Percentiles rank a stretch among this genome's conserved stretches.
Conservation (phyloP, 495 filamentous ascomycete species). For the Penicillium maclennaniae region DNA sequence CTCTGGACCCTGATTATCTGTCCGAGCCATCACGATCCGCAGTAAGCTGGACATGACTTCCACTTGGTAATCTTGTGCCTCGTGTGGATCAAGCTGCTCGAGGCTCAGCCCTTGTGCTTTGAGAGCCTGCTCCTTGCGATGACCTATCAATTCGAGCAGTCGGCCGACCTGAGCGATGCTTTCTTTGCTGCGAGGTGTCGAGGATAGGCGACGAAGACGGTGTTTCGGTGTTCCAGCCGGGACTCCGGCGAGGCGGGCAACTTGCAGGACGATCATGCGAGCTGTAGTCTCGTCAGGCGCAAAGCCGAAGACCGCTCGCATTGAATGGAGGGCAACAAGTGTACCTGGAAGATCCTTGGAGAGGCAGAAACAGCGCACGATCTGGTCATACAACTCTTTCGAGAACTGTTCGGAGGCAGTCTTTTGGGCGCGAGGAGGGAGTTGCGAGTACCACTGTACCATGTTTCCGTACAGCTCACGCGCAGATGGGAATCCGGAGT, state of each 20-base stretch:
- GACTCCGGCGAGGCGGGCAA: conserved; percentile 45
- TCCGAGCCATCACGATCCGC: conserved; percentile 47
- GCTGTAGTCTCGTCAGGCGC: conserved; percentile 48
- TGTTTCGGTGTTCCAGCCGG: conserved; percentile 38
- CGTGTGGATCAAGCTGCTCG: conserved; percentile 36
- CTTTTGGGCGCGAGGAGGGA: conserved; percentile 26
- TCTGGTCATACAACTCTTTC: conserved; percentile 52
- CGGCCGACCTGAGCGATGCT: conserved; percentile 39
- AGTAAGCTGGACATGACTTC: conserved; percentile 50
- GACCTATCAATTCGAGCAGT: conserved; percentile 35
- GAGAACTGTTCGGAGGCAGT: conserved; percentile 37
- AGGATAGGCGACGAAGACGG: conserved; percentile 40
- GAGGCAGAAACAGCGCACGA: conserved; percentile 53
- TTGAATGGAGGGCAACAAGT: conserved; percentile 55
- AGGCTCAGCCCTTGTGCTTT: conserved; percentile 32
- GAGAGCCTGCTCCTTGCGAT: conserved; percentile 34
- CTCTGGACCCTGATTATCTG: conserved; percentile 26
- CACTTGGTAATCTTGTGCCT: conserved; percentile 46
- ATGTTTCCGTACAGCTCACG: conserved; percentile 61
- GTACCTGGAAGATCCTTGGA: conserved; percentile 54
- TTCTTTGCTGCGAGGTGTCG: conserved; percentile 42
- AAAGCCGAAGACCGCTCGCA: conserved; percentile 53
- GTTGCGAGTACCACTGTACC: conserved; percentile 47
- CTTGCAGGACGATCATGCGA: conserved; percentile 48
- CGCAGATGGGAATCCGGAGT: conserved; percentile 38